Evolutionary conservation across 1,284 basidiomycete genomes (phyloP), one percentile per base, ranked within the genome.

Genomic region (Trichosporon sp.): DNA sequence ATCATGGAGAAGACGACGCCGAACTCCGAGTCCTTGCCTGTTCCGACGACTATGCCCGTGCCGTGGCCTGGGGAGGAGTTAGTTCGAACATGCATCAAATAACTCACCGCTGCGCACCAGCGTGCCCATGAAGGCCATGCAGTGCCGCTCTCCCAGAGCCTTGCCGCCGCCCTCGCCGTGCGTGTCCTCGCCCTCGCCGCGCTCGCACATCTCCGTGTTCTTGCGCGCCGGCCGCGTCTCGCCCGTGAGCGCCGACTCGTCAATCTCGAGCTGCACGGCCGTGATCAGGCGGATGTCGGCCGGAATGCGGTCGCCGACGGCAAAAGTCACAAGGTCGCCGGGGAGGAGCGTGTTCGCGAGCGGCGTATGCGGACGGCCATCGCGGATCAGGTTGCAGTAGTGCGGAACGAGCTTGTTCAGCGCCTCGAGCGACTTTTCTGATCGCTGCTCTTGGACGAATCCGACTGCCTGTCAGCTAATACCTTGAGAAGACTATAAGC

Each of bases 1-100:
- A 98, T 95, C 93, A 98, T 96, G 21, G 88, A 87, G 78, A 99
- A 98, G 70, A 99, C 92, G 65, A 95, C 88, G 19, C 95, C 95
- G 78, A 98, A 96, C 76, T 99, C 95, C 1, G 93, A 95, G 65
- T 89, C 86, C 4, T 86, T 84, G 2, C 95, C 95, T 0, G 90
- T 98, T 3, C 90, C 92, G 66, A 98, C 89, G 2, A 96, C 92
- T 40, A 98, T 84, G 2, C 95, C 95, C 34, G 85, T 84, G 0
- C 92, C 95, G 67, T 91, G 83, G 4, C 94, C 89, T 90, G 44
- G 13, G 56, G n/a, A n/a, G n/a, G n/a, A n/a, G n/a, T n/a, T n/a
- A 33, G 68, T 69, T 57, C 73, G 64, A 58, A n/a, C 4, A 6
- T 3, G 6, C 62, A 11, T 59, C 44, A 1, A 25, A 37, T 10